A percentile compares a stretch with the other conserved stretches of the same genome.
These are phyloP conservation scores for Pythium aquatile DNA, from an alignment of 352 stramenopile species.

Conservation along the genomic window DNA sequence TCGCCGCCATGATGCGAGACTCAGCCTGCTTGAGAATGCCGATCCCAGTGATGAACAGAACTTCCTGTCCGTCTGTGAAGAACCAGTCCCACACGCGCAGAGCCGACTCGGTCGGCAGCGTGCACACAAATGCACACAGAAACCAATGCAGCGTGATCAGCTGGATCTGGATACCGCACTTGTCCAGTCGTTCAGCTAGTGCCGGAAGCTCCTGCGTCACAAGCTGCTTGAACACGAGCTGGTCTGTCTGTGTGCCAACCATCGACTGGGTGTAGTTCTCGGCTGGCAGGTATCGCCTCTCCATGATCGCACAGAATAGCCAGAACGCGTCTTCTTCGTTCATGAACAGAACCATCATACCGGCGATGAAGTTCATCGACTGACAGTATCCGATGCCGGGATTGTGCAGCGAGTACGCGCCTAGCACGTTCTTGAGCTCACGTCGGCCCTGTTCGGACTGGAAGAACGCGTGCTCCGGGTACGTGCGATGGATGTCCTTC, in stretches of 20 bases:
- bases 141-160: conserved; percentile 87
- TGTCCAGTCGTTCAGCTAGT: conserved; percentile 33
- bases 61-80: conserved; percentile 63
- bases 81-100: conserved; percentile 78
- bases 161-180: conserved; percentile 52
- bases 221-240: conserved; percentile 69
- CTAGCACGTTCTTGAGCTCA: conserved; percentile 55
- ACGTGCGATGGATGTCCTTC: conserved; percentile 62
- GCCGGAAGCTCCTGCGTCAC: conserved; percentile 47
- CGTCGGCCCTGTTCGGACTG: conserved; percentile 39
- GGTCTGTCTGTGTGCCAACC: conserved; percentile 68
- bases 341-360: conserved; percentile 68
- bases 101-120: conserved; percentile 63
- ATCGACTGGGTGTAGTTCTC: conserved; percentile 81
- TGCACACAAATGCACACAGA: conserved; percentile 82
- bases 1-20: conserved; percentile 30
- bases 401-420: conserved; percentile 61
- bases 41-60: conserved; percentile 47
- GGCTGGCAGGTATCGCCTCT: conserved; percentile 53
- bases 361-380: conserved; percentile 79
- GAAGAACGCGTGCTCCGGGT: conserved; percentile 62
- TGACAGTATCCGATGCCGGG: conserved; percentile 61
- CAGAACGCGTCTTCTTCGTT: conserved; percentile 79
- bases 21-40: conserved; percentile 47
- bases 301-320: conserved; percentile 69